phyloP scores from a whole-genome alignment of 768 basidiomycete species.

The Clitopilus passeckerianus region DNA sequence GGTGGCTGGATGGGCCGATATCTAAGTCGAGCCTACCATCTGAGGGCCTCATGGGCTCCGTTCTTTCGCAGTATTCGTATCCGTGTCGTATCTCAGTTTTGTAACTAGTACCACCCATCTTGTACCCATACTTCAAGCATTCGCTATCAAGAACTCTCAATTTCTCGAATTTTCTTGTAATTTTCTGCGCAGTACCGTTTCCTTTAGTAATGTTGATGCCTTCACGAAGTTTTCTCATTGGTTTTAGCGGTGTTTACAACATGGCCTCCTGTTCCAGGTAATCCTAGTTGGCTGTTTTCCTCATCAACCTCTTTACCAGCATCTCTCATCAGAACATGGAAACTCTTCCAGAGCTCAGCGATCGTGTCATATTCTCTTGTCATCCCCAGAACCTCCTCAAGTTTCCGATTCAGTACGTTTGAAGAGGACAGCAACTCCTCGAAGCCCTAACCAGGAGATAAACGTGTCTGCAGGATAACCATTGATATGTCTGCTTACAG shows the following conservation, averaged over 20 bases:
- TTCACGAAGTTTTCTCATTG: slow-evolving; percentile 4
- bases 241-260: slow-evolving; percentile 33
- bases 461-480: neutral
- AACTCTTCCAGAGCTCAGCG: slow-evolving; percentile 78
- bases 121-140: slow-evolving; percentile 8
- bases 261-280: slow-evolving; percentile 75
- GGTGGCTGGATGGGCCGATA: slow-evolving; percentile 60
- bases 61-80: neutral
- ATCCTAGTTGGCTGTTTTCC: slow-evolving; percentile 31
- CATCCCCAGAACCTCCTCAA: slow-evolving; percentile 91
- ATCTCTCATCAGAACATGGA: slow-evolving; percentile 70
- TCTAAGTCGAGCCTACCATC: slow-evolving; percentile 22
- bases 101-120: slow-evolving; percentile 9
- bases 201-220: too few species aligned
- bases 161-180: too few species aligned
- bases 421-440: slow-evolving; percentile 82
- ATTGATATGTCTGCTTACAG: slow-evolving; percentile 35
- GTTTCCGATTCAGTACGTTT: slow-evolving; percentile 83
- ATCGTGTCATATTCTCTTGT: slow-evolving; percentile 90
- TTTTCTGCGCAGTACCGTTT: too few species aligned
- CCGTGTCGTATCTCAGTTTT: slow-evolving; percentile 6
- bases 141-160: neutral
- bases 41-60: neutral
- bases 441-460: slow-evolving; percentile 54
- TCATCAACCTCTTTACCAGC: slow-evolving; percentile 26